Evolutionary conservation across 768 basidiomycete species (phyloP).

Genomic region (Pleurotus tuber-regium): DNA sequence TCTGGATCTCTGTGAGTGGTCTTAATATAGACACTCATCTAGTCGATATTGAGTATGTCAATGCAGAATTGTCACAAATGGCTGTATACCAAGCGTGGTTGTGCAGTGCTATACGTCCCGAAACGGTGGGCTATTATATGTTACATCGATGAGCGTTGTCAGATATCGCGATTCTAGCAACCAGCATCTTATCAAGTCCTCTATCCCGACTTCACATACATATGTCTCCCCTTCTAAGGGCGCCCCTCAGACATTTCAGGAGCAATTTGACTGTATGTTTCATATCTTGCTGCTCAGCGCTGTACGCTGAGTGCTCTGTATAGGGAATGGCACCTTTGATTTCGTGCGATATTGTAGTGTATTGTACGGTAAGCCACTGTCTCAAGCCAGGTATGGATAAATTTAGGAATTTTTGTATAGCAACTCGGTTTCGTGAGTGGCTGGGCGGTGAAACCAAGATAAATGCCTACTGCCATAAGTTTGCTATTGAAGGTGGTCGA

Average conservation of each 20-base stretch:
- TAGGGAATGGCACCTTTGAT: slow-evolving; percentile 62
- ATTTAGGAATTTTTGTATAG: slow-evolving; percentile 33
- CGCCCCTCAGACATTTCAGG: slow-evolving; percentile 34
- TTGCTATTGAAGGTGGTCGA: slow-evolving; percentile 69
- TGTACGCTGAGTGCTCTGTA: not conserved
- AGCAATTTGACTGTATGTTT: slow-evolving; percentile 38
- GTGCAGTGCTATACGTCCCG: slow-evolving; percentile 77
- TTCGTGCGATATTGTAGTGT: slow-evolving; percentile 48
- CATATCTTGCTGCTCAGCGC: not conserved
- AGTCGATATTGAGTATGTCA: not conserved
- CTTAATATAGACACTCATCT: not conserved
- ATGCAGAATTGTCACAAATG: slow-evolving; percentile 83
- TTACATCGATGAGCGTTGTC: not conserved
- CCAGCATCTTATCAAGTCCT: slow-evolving; percentile 57
- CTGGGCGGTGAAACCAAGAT: slow-evolving; percentile 82
- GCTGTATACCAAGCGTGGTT: slow-evolving; percentile 68
- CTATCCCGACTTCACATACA: slow-evolving; percentile 53
- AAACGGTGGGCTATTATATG: slow-evolving; percentile 31
- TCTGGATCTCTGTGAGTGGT: slow-evolving; percentile 68
- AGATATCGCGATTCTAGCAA: slow-evolving; percentile 41
- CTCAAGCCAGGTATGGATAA: not conserved
- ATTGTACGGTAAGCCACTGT: slow-evolving; percentile 37
- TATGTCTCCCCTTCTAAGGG: slow-evolving; percentile 52
- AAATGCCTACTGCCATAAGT: slow-evolving; percentile 66
- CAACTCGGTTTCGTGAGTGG: slow-evolving; percentile 74